Conservation (phyloP, 345 rosid species). For the thale cress (Arabidopsis thaliana) region DNA sequence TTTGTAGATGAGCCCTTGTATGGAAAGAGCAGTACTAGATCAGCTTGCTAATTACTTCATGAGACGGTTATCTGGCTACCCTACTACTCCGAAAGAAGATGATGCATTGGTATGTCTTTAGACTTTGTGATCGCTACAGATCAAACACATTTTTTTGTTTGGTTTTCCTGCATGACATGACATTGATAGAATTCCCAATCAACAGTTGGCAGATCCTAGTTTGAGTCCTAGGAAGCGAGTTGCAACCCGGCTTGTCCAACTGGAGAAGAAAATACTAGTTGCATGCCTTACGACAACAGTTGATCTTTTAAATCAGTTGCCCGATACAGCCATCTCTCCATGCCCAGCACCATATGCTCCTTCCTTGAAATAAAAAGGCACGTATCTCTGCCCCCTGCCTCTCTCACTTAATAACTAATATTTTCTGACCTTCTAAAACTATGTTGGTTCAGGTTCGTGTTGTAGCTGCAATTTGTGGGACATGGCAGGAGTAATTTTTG, state of each 20-base stretch:
- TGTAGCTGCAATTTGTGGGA: constrained; percentile 28
- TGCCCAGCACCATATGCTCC: constrained; percentile 95
- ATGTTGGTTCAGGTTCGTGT: constrained; percentile 31
- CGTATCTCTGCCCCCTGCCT: not conserved
- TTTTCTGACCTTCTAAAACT: constrained; percentile 13
- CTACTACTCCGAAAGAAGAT: constrained; percentile 82
- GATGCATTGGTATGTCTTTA: constrained; percentile 62
- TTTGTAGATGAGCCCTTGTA: constrained; percentile 86
- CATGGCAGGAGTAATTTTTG: constrained; percentile 25
- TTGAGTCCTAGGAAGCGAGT: constrained; percentile 85
- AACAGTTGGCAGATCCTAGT: constrained; percentile 73
- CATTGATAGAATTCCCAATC: constrained; percentile 19
- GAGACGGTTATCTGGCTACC: constrained; percentile 74
- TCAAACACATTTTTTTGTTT: not conserved
- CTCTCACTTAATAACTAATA: not conserved
- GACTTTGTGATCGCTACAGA: constrained; percentile 14
- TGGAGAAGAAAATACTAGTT: constrained; percentile 88
- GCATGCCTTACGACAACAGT: constrained; percentile 72
- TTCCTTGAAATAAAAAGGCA: constrained; percentile 64
- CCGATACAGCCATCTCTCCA: constrained; percentile 76
- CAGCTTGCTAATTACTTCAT: constrained; percentile 86
- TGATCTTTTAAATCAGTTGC: constrained; percentile 70
- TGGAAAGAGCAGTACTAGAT: constrained; percentile 87
- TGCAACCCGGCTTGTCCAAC: constrained; percentile 83
- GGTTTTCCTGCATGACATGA: constrained; percentile 13